Conservation (phyloP, 768 basidiomycete species). For the Mycena rosella region DNA sequence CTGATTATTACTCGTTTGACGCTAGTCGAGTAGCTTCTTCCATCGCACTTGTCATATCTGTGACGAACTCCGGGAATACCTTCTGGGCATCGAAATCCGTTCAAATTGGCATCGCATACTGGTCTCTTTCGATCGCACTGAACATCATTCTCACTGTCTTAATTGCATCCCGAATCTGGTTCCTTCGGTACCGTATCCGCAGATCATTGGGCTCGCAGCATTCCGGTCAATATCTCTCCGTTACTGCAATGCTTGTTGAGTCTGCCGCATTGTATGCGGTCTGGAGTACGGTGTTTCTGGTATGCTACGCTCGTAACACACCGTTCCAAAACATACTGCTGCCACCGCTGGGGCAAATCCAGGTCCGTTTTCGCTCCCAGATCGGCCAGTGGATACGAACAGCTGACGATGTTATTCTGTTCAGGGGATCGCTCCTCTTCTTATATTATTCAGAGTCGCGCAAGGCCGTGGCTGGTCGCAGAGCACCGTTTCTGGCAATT, state of each 20-base stretch:
- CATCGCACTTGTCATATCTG: neutral
- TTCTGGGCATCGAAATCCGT: slow-evolving; percentile 34
- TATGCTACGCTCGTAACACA: neutral
- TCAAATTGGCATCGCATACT: slow-evolving; percentile 41
- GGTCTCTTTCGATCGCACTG: slow-evolving; percentile 43
- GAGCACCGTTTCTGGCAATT: too few species aligned
- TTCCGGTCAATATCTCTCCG: neutral
- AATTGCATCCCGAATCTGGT: slow-evolving; percentile 46
- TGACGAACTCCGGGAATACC: neutral
- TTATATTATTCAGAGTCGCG: neutral
- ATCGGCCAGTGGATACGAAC: too few species aligned
- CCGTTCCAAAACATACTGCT: neutral
- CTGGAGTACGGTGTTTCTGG: neutral
- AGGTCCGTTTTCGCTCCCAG: too few species aligned
- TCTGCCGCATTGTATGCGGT: neutral
- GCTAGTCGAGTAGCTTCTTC: neutral
- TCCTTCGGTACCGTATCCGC: slow-evolving; percentile 23
- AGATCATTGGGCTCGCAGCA: neutral
- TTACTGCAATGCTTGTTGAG: neutral
- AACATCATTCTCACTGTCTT: slow-evolving; percentile 50
- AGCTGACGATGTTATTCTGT: too few species aligned
- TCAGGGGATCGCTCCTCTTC: neutral
- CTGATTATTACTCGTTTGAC: neutral
- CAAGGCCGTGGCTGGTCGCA: neutral
- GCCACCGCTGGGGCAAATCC: neutral